Evolutionary conservation across 2,329 filamentous ascomycete genomes (phyloP), one percentile per base, ranked within the genome.

Genomic region (Fusarium protoensiforme): DNA sequence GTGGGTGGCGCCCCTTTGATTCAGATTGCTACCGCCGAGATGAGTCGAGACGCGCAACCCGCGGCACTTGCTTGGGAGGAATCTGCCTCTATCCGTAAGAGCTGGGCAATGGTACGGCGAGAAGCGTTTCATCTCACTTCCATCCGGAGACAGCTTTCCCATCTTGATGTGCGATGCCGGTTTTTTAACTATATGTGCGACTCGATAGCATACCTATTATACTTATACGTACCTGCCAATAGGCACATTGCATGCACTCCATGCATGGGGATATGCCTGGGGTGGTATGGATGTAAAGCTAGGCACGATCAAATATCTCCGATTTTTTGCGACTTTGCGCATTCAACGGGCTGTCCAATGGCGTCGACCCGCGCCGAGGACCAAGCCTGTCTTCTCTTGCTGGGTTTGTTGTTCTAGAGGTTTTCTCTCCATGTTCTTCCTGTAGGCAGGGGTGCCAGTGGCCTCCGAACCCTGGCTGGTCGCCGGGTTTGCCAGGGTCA

Each of bases 361-460:
- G 59, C 59, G 22, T 70, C 51, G 51, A 68, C 43, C 39, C 20
- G n/a, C 41, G 57, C 22, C 24, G 57, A 59, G 56, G 46, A 36
- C 31, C 58, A 36, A 56, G 48, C 60, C 57, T 69, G 39, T 36
- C 46, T 57, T 56, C 67, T 61, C 64, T 31, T 65, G 56, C 58
- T 33, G 48, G 69, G 68, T 69, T 69, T 60, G 33, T 68, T 33
- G 43, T 73, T 73, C 70, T 73, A 71, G 31, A 67, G 69, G 36
- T 31, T 29, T 73, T 73, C 71, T 73, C 62, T 73, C 59, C 51
- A 58, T 8, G 54, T 73, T 70, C 66, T 62, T 73, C 69, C 29
- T 46, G 36, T 16, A 31, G 53, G 39, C 70, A 48, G 63, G 71
- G 71, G 56, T 39, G 33, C 43, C 48, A 27, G 20, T 56, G 46